Base-by-base conservation (phyloP, 164 flowering plant species). In the Houttuynia cordata region DNA sequence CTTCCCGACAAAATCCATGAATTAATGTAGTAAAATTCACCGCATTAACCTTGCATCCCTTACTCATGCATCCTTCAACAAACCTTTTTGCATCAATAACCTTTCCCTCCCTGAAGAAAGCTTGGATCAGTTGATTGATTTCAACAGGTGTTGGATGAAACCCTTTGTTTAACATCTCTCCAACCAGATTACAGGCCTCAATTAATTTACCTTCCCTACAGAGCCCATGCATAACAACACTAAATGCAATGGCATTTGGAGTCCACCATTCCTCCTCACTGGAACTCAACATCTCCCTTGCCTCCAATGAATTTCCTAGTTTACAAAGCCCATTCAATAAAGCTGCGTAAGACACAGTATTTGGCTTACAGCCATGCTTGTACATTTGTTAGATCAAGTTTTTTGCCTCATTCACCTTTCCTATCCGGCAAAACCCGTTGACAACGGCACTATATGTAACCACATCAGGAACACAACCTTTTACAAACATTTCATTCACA, bases 211-310 rank as follows among this genome's bases (percentile, higher is more conserved):
- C 81, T 73, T 90, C 97, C 70, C 80, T 81, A 17, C 87, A 87
- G 61, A 87, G 71, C 64, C 98, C 98, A 76, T 90, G 96, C 80
- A 93, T 76, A 54, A 93, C 74, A 56, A 77, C 94, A 66, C 97
- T 79, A 52, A 84, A 90, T 20, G 94, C 84, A 47, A 87, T 87
- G 45, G 85, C 84, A 79, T 87, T 88, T 20, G 98, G 98, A 18
- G 71, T 79, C 98, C 97, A 93, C 87, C 82, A 86, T 6, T 86
- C 80, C 64, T 82, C 89, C 62, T 84, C 92, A 62, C 96, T 81
- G 61, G 58, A 62, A 49, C 76, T 73, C 75, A 93, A 68, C 88
- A 87, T 84, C 69, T 83, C 83, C 68, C 85, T 82, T 24, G 98
- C 98, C 71, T 87, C 92, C 12, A 57, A 71, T 20, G 96, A 84